A percentile compares a stretch with the other conserved stretches of the same genome.
Evolutionary conservation across 305 asterid genomes (phyloP).

Genomic region (Petunia hybrid): DNA sequence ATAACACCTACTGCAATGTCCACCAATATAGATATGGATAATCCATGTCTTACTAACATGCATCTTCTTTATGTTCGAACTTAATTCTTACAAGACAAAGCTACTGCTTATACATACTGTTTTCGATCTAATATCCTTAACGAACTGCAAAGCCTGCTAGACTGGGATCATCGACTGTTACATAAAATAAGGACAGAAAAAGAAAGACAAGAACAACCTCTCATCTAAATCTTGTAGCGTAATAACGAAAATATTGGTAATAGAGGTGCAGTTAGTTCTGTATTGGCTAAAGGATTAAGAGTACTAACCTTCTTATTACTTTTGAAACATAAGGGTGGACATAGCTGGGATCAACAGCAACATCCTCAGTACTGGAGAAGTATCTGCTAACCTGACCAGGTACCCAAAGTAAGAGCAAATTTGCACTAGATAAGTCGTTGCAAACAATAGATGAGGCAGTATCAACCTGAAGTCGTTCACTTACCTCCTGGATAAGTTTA

Average conservation of each 20-base stretch:
- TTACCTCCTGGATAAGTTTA: constrained; percentile 18
- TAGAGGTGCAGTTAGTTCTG: constrained; percentile 10
- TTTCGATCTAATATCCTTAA: neutral
- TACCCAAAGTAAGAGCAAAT: neutral
- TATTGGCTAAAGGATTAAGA: neutral
- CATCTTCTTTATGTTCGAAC: neutral
- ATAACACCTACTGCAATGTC: neutral
- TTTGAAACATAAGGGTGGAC: constrained; percentile 18
- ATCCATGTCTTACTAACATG: neutral
- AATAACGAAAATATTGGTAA: neutral
- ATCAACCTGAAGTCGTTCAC: neutral
- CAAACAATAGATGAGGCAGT: constrained; percentile 10
- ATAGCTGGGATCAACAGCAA: neutral
- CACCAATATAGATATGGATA: neutral
- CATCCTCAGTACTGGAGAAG: constrained; percentile 24
- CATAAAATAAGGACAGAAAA: neutral
- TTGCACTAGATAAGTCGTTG: neutral
- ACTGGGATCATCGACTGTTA: neutral
- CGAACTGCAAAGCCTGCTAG: neutral
- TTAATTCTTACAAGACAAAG: neutral
- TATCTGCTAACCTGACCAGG: constrained; percentile 25
- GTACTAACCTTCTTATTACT: constrained; percentile 25
- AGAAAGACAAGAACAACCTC: neutral
- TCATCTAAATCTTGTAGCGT: neutral
- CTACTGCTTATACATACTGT: neutral